phyloP scores from a whole-genome alignment of 805 yeast genomes.

The Ogataea methanolica region DNA sequence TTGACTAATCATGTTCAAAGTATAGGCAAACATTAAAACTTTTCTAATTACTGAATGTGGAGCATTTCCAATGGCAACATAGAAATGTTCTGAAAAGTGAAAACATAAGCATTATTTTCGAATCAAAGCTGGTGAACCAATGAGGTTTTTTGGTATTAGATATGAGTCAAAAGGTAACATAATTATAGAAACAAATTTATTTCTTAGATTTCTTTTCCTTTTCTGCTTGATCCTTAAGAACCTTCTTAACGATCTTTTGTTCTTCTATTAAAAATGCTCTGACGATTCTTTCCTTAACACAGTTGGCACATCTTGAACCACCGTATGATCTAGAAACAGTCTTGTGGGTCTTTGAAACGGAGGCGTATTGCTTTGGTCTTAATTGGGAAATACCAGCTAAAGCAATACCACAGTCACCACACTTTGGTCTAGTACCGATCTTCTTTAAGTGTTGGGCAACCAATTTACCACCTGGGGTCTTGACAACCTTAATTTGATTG shows the following conservation, averaged over 20 bases:
- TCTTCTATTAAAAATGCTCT: constrained; percentile 99
- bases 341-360: constrained; percentile 92
- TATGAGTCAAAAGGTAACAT: not conserved
- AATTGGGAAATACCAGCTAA: constrained; percentile 75
- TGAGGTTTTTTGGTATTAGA: not conserved
- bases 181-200: constrained; percentile 9
- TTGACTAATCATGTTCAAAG: too few relatives aligned
- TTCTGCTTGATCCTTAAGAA: constrained; percentile 92
- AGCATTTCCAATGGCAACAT: too few relatives aligned
- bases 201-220: constrained; percentile 64
- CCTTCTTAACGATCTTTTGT: constrained; percentile 99
- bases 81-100: too few relatives aligned
- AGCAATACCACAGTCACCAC: constrained; percentile 80
- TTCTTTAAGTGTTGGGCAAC: constrained; percentile 97
- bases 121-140: too few relatives aligned
- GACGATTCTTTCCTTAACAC: constrained; percentile 98
- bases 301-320: constrained; percentile 97
- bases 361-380: constrained; percentile 98
- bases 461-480: constrained; percentile 99
- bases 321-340: constrained; percentile 99
- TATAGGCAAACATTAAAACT: too few relatives aligned
- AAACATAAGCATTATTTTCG: too few relatives aligned
- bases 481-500: constrained; percentile 98
- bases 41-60: too few relatives aligned
- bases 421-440: constrained; percentile 79